Evolutionary conservation across 352 stramenopile genomes (phyloP).

Genomic region (Blastocystis hominis): DNA sequence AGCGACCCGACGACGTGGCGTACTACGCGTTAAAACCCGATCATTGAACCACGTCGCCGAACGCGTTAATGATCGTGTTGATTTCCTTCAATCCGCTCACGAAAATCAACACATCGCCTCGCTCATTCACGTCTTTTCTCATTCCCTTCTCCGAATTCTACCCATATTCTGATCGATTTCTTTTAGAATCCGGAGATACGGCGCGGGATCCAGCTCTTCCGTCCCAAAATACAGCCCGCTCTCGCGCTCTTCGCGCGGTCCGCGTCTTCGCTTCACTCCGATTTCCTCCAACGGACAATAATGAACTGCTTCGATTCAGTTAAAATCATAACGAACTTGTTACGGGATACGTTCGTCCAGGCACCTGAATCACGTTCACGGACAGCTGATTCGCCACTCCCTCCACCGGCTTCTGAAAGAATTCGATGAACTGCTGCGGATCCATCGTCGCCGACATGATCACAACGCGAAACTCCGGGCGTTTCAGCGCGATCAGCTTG

Average conservation of each 20-base stretch:
- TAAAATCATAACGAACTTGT: not conserved
- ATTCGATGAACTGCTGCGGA: conserved; percentile 86
- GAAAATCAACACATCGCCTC: conserved; percentile 38
- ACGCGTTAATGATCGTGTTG: conserved; percentile 36
- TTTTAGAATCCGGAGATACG: conserved; percentile 6
- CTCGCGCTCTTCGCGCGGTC: conserved; percentile 9
- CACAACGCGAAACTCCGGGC: conserved; percentile 75
- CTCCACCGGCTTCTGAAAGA: conserved; percentile 71
- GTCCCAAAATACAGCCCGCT: not conserved
- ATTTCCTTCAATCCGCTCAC: conserved; percentile 34
- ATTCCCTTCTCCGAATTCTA: not conserved
- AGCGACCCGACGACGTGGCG: conserved; percentile 9
- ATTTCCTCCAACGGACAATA: conserved; percentile 4
- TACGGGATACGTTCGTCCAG: conserved; percentile 33
- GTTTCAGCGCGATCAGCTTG: conserved; percentile 69
- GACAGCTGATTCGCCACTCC: not conserved
- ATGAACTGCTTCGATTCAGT: not conserved
- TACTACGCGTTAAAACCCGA: not conserved
- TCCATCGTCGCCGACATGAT: conserved; percentile 68
- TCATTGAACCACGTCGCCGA: not conserved
- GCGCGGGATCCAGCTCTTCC: conserved; percentile 16
- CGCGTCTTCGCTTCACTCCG: not conserved
- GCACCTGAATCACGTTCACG: not conserved
- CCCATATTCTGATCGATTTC: conserved; percentile 27
- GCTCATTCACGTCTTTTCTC: conserved; percentile 18